These are phyloP conservation scores for Ophiostoma australiae DNA, from an alignment of 2,329 filamentous ascomycete species.

Conservation along the genomic window DNA sequence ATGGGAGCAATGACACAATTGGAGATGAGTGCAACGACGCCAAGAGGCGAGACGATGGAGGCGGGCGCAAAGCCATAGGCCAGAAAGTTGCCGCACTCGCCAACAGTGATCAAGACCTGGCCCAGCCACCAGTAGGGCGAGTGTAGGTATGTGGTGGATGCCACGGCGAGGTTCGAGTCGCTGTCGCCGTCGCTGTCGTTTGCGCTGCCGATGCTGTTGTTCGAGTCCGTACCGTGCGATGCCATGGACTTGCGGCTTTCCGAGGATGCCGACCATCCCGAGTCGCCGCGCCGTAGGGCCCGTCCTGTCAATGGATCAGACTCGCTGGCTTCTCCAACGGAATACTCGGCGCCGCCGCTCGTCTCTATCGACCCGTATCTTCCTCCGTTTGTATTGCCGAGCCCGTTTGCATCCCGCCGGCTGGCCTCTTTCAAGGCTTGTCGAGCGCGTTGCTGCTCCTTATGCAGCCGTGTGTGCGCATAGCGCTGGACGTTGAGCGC, in stretches of 20 bases:
- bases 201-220: neutral
- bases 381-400: neutral
- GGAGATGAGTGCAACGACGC: constrained; percentile 92
- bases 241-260: constrained; percentile 11
- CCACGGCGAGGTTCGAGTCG: constrained; percentile 31
- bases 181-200: constrained; percentile 35
- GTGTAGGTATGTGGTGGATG: constrained; percentile 64
- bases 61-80: constrained; percentile 97
- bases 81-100: constrained; percentile 92
- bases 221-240: constrained; percentile 30
- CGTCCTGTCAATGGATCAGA: constrained; percentile 46
- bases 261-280: constrained; percentile 24
- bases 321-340: constrained; percentile 38
- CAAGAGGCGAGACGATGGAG: constrained; percentile 92
- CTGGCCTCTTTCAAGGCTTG: constrained; percentile 44
- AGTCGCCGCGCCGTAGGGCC: neutral
- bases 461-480: constrained; percentile 78
- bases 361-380: constrained; percentile 30
- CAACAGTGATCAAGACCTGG: constrained; percentile 85
- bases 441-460: constrained; percentile 58
- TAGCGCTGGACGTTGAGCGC: constrained; percentile 96
- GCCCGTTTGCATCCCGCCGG: neutral
- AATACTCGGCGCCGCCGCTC: constrained; percentile 27
- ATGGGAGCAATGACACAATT: constrained; percentile 96
- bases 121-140: constrained; percentile 97